phyloP scores from a whole-genome alignment of 1,284 basidiomycete species.

The Cryptococcus amylolentus region DNA sequence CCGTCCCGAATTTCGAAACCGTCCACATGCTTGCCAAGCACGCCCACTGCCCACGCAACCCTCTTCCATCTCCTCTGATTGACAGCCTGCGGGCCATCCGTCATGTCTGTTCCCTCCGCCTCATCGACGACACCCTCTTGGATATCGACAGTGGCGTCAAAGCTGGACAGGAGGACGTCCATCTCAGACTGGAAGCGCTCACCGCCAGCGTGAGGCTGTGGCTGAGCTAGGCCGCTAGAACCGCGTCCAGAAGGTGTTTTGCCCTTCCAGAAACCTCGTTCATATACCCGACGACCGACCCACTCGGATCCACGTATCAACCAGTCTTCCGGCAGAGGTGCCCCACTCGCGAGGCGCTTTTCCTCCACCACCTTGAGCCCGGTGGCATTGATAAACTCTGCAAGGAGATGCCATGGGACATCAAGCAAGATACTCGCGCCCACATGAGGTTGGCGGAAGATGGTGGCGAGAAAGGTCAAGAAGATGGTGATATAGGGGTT shows the following conservation, averaged over 20 bases:
- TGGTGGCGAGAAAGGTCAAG: conserved; percentile 79
- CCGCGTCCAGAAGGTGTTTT: conserved; percentile 43
- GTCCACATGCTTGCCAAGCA: conserved; percentile 66
- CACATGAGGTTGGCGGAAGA: conserved; percentile 63
- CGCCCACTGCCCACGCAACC: conserved; percentile 66
- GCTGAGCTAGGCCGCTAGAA: conserved; percentile 54
- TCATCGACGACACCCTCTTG: conserved; percentile 76
- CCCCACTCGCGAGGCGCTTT: conserved; percentile 53
- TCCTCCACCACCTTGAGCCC: conserved; percentile 59
- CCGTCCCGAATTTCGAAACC: conserved; percentile 65
- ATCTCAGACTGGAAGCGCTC: conserved; percentile 60
- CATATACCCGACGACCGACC: conserved; percentile 82
- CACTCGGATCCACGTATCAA: conserved; percentile 91
- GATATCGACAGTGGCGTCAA: conserved; percentile 53
- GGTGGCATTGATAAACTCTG: conserved; percentile 57
- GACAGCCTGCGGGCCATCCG: conserved; percentile 45
- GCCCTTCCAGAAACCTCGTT: conserved; percentile 79
- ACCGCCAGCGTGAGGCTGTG: conserved; percentile 23
- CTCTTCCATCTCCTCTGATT: conserved; percentile 64
- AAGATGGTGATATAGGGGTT: conserved; percentile 85
- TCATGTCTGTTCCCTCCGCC: conserved; percentile 54
- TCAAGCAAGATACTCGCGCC: conserved; percentile 65
- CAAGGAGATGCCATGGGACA: conserved; percentile 80
- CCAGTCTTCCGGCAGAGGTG: conserved; percentile 89
- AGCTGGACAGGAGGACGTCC: conserved; percentile 67